Evolutionary conservation across 257 asterid genomes (phyloP).

Genomic region (Jasminum sambac): DNA sequence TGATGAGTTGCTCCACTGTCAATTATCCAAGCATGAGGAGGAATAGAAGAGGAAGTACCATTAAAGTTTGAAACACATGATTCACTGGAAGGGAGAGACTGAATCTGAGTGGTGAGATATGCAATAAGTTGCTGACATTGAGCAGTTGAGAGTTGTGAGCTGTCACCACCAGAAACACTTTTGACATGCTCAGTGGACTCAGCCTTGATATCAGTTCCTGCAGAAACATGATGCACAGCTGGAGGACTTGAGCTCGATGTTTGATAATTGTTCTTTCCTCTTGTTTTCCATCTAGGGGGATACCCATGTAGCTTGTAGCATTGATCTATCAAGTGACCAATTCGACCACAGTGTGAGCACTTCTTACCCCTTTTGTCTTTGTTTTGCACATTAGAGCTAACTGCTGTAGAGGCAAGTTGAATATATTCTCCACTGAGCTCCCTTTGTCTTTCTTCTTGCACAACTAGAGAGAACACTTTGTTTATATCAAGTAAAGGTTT

Average conservation of each 20-base stretch:
- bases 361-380: not conserved
- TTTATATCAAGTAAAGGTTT: not conserved
- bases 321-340: not conserved
- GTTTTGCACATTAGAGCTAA: not conserved
- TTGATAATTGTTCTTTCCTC: not conserved
- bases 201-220: too few species aligned
- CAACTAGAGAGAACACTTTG: not conserved
- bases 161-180: too few species aligned
- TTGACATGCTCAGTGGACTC: too few species aligned
- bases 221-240: not conserved
- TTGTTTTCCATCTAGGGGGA: not conserved
- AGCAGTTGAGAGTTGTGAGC: not conserved
- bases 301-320: not conserved
- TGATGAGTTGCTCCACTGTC: constrained; percentile 3
- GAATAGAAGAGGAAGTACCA: not conserved
- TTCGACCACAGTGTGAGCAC: not conserved
- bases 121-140: not conserved
- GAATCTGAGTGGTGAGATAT: not conserved
- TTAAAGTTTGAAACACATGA: not conserved
- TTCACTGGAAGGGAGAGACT: not conserved
- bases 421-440: not conserved
- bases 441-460: not conserved
- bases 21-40: not conserved
- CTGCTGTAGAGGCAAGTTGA: not conserved
- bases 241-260: too few species aligned